Conservation (phyloP, 352 stramenopile species). For the Halophytophthora batemanensis region DNA sequence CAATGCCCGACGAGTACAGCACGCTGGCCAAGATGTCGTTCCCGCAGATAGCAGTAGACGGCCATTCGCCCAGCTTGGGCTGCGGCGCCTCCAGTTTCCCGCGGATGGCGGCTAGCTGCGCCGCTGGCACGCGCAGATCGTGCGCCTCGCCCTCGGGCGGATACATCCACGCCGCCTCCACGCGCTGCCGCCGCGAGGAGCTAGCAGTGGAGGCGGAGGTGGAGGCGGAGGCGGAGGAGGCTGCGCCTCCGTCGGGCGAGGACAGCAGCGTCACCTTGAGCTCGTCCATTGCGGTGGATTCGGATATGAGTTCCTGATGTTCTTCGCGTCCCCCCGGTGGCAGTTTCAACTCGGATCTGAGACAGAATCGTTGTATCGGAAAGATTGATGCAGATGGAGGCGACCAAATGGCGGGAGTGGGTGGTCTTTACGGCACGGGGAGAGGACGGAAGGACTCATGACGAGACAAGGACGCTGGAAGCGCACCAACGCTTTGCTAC, state of each 20-base stretch:
- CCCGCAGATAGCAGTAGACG: constrained; percentile 88
- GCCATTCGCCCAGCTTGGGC: constrained; percentile 67
- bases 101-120: constrained; percentile 27
- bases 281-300: constrained; percentile 42
- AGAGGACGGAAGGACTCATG: too few relatives aligned
- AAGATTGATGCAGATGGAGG: too few relatives aligned
- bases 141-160: constrained; percentile 35
- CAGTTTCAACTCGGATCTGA: too few relatives aligned
- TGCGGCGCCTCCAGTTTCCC: constrained; percentile 20
- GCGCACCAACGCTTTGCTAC: too few relatives aligned
- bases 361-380: too few relatives aligned
- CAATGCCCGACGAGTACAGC: constrained; percentile 76
- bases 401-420: too few relatives aligned
- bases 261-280: constrained; percentile 40
- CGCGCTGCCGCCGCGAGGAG: constrained; percentile 12
- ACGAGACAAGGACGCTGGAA: too few relatives aligned
- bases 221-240: constrained; percentile 4
- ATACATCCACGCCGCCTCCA: constrained; percentile 40
- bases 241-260: constrained; percentile 16
- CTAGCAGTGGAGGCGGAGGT: neutral
- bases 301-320: too few relatives aligned
- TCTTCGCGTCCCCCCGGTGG: too few relatives aligned
- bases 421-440: too few relatives aligned
- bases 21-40: constrained; percentile 92
- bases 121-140: constrained; percentile 21